Percentiles rank a stretch among this genome's conserved stretches.
Evolutionary conservation across 371 early-diverging fungal genomes (phyloP).

Genomic region (Entomophthora muscae): DNA sequence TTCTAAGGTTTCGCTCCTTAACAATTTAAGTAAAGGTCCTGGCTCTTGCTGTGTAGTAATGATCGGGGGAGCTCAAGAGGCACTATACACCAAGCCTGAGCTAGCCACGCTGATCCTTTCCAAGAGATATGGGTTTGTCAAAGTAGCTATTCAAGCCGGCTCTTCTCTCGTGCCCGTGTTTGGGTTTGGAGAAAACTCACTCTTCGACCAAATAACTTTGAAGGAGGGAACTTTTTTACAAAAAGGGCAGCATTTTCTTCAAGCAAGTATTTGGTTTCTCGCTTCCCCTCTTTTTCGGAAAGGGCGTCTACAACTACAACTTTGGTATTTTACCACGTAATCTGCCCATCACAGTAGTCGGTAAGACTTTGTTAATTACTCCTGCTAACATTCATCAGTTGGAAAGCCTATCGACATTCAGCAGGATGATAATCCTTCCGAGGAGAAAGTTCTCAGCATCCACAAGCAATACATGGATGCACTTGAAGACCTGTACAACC

Average conservation of each 20-base stretch:
- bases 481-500: slow-evolving; percentile 34
- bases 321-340: slow-evolving; percentile 37
- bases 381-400: slow-evolving; percentile 18
- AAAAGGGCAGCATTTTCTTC: no score
- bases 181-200: slow-evolving; percentile 68
- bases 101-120: slow-evolving; percentile 37
- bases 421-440: slow-evolving; percentile 28
- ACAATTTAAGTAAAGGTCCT: slow-evolving; percentile 44
- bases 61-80: slow-evolving; percentile 58
- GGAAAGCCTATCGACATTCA: slow-evolving; percentile 41
- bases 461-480: slow-evolving; percentile 43
- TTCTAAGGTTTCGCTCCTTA: slow-evolving; percentile 46
- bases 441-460: slow-evolving; percentile 37
- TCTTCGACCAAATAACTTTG: slow-evolving; percentile 43
- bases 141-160: slow-evolving; percentile 42
- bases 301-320: slow-evolving; percentile 46
- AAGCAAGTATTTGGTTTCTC: slow-evolving; percentile 44
- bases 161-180: slow-evolving; percentile 52
- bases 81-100: slow-evolving; percentile 41
- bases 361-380: slow-evolving; percentile 17
- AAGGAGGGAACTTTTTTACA: slow-evolving; percentile 28
- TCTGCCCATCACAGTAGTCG: slow-evolving; percentile 28
- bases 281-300: slow-evolving; percentile 49
- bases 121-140: slow-evolving; percentile 58
- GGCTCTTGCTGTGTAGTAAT: slow-evolving; percentile 57